Conservation (phyloP, 306 rosid genomes). For the Trifolium pratense region DNA sequence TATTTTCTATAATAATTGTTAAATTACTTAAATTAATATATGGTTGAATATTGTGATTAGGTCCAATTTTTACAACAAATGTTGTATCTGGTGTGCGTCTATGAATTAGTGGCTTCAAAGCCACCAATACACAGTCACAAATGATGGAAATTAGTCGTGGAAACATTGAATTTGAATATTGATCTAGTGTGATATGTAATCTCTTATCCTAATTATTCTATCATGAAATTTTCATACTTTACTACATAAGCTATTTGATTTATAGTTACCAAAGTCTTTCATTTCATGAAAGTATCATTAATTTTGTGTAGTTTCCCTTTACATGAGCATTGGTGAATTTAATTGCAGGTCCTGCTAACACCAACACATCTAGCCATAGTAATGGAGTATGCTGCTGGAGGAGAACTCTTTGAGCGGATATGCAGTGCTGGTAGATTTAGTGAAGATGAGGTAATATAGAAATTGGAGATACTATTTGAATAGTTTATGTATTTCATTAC, state of each 20-base stretch:
- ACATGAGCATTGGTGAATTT: constrained; percentile 42
- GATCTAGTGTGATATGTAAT: not conserved
- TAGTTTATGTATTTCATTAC: constrained; percentile 24
- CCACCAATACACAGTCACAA: not conserved
- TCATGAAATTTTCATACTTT: not conserved
- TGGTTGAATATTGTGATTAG: too few species aligned
- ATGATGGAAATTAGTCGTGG: constrained; percentile 12
- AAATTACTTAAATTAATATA: too few species aligned
- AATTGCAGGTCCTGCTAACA: constrained; percentile 70
- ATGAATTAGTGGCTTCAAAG: not conserved
- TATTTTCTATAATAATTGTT: too few species aligned
- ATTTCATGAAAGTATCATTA: not conserved
- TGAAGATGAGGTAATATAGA: constrained; percentile 79
- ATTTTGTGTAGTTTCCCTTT: not conserved
- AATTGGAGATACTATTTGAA: constrained; percentile 8
- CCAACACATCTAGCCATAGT: constrained; percentile 86
- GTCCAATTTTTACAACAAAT: too few species aligned
- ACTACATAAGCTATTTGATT: not conserved
- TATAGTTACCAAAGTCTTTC: not conserved
- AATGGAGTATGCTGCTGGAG: constrained; percentile 92
- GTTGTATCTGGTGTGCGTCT: not conserved
- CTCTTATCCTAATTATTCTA: not conserved
- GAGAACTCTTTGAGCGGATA: constrained; percentile 81
- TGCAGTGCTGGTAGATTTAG: constrained; percentile 77
- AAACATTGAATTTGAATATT: constrained; percentile 1